Evolutionary conservation across 2,329 filamentous ascomycete genomes (phyloP), one percentile per base, ranked within the genome.

Genomic region (Apiospora hydei): DNA sequence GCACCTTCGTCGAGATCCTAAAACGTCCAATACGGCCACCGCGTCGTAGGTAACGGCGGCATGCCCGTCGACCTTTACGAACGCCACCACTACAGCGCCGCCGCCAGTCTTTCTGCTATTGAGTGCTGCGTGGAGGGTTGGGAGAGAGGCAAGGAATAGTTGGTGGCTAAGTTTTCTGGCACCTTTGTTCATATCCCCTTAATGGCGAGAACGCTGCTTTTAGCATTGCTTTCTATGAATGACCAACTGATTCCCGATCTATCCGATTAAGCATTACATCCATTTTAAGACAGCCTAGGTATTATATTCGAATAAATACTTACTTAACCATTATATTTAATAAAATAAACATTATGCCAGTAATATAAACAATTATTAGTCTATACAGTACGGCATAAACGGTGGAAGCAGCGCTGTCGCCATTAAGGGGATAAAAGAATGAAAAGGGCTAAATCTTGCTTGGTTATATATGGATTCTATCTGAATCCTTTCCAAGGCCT

Each of bases 31-130:
- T 79, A 80, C 38, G 82, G 83, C 3, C 75, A 78, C 66, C 79
- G 80, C 21, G 81, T 82, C 0, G 78, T 82, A 44, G 84, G 85
- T 70, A 75, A 85, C 1, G 84, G 82, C 16, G 80, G 83, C 53
- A 82, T 85, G 78, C 76, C 85, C 6, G 83, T 80, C 3, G 84
- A 85, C 68, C 74, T 85, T 2, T 84, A 83, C 71, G 79, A 84
- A 74, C 76, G 80, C 1, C 80, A 81, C 43, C 78, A 82, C 47
- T 84, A 82, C 77, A 80, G 76, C 21, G 73, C 77, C 24, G 76
- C 81, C 14, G 75, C 71, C 4, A 80, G 77, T 1, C n/a, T 80
- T 0, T 78, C 73, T 69, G 76, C 78, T 0, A 81, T 84, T 3
- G 64, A 81, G n/a, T 83, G 81, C 1, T 79, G 85, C 26, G 71